phyloP scores from a whole-genome alignment of 2,329 filamentous ascomycete genomes.

The Pseudocercospora ulei region DNA sequence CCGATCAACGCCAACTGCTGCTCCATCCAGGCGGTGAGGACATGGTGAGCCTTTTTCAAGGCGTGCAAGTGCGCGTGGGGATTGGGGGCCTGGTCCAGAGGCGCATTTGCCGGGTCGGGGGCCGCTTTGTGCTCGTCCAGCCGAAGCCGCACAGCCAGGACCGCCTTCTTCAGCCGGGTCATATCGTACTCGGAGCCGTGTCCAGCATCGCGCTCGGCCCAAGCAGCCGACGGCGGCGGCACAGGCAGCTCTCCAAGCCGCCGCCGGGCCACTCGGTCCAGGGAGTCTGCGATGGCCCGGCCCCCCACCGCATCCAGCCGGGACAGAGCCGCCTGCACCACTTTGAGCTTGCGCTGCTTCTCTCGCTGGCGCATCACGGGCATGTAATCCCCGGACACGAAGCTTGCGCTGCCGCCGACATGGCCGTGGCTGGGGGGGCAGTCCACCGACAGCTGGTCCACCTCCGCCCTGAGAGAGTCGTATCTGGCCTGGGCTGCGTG shows the following conservation, averaged over 20 bases:
- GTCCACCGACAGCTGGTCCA: constrained; percentile 19
- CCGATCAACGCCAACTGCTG: constrained; percentile 29
- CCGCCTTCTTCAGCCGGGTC: constrained; percentile 29
- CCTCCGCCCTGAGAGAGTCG: constrained; percentile 28
- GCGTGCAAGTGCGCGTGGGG: constrained; percentile 23
- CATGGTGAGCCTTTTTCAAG: constrained; percentile 29
- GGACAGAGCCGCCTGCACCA: constrained; percentile 24
- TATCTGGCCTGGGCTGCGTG: constrained; percentile 26
- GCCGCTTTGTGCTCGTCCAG: constrained; percentile 19
- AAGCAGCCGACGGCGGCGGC: constrained; percentile 21
- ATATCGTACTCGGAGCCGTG: constrained; percentile 25
- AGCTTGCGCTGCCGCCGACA: constrained; percentile 3
- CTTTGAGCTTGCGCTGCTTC: constrained; percentile 26
- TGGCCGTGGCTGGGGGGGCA: background rate
- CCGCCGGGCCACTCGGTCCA: constrained; percentile 27
- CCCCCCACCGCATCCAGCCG: constrained; percentile 19
- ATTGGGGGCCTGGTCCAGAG: constrained; percentile 6
- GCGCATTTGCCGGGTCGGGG: constrained; percentile 5
- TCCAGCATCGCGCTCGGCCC: constrained; percentile 22
- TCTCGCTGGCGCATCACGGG: constrained; percentile 27
- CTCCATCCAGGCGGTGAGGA: constrained; percentile 32
- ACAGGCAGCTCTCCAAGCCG: constrained; percentile 27
- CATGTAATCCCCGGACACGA: constrained; percentile 21
- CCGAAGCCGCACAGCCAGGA: constrained; percentile 24
- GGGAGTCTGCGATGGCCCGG: constrained; percentile 14